Percentiles rank a stretch among this genome's conserved stretches.
phyloP scores from a whole-genome alignment of 2,329 filamentous ascomycete genomes.

The Fusarium sp. region DNA sequence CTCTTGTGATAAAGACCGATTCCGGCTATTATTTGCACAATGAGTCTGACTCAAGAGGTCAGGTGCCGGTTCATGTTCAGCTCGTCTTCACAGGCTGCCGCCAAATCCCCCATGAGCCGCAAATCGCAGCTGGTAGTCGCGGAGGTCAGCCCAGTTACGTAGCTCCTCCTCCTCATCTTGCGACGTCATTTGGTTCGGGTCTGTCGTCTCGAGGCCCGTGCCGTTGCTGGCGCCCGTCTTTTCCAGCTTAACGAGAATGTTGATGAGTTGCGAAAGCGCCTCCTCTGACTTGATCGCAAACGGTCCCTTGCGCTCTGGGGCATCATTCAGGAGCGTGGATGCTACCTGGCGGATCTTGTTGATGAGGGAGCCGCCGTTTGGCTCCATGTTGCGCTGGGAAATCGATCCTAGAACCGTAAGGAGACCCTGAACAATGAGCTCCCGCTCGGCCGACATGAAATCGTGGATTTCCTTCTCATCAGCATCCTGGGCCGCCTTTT shows the following conservation, averaged over 20 bases:
- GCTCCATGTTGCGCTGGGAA: slow-evolving; percentile 84
- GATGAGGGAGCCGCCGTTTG: slow-evolving; percentile 70
- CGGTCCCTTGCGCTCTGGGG: slow-evolving; percentile 59
- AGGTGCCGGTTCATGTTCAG: neutral
- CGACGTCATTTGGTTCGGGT: slow-evolving; percentile 53
- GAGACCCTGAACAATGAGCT: slow-evolving; percentile 81
- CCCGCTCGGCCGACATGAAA: slow-evolving; percentile 76
- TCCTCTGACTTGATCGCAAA: slow-evolving; percentile 68
- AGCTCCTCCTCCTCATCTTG: slow-evolving; percentile 79
- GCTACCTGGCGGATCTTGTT: slow-evolving; percentile 87
- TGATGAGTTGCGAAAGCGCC: slow-evolving; percentile 74
- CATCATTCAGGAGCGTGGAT: slow-evolving; percentile 74
- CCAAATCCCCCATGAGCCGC: slow-evolving; percentile 67
- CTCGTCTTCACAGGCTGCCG: slow-evolving; percentile 35
- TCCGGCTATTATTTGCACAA: neutral
- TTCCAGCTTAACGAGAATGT: slow-evolving; percentile 77
- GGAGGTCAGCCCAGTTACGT: slow-evolving; percentile 77
- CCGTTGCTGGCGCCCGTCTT: slow-evolving; percentile 58
- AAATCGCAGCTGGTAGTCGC: slow-evolving; percentile 79
- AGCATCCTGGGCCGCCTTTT: slow-evolving; percentile 50
- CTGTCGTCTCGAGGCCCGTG: slow-evolving; percentile 44
- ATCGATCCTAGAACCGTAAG: slow-evolving; percentile 77
- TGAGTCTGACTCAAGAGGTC: neutral
- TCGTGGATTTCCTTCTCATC: slow-evolving; percentile 62
- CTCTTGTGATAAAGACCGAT: neutral